These are phyloP conservation scores for Alternaria postmessia DNA, from an alignment of 2,329 filamentous ascomycete species.

Conservation along the genomic window DNA sequence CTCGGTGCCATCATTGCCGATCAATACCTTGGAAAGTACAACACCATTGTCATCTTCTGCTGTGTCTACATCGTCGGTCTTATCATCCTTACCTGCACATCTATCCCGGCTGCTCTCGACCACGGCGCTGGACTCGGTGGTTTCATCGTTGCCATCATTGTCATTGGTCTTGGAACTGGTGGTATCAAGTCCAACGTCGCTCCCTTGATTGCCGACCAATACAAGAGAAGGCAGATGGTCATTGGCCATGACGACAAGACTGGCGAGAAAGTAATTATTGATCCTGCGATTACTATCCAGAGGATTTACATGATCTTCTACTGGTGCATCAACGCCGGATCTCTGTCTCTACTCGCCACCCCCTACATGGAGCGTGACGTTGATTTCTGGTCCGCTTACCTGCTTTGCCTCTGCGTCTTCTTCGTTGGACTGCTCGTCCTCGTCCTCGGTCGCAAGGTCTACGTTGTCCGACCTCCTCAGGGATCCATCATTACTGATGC, in stretches of 20 bases:
- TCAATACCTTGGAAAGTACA: slow-evolving; percentile 74
- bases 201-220: slow-evolving; percentile 60
- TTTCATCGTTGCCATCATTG: slow-evolving; percentile 67
- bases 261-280: slow-evolving; percentile 57
- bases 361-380: slow-evolving; percentile 74
- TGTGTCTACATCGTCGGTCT: slow-evolving; percentile 72
- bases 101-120: slow-evolving; percentile 70
- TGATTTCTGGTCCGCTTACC: slow-evolving; percentile 74
- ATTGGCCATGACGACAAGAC: slow-evolving; percentile 53
- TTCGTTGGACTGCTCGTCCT: slow-evolving; percentile 66
- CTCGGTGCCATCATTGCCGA: slow-evolving; percentile 66
- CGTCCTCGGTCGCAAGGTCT: slow-evolving; percentile 48
- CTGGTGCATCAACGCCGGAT: slow-evolving; percentile 75
- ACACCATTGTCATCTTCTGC: slow-evolving; percentile 73
- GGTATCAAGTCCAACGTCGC: slow-evolving; percentile 84
- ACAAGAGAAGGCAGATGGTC: slow-evolving; percentile 53
- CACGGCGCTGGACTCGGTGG: slow-evolving; percentile 68
- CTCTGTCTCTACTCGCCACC: slow-evolving; percentile 72
- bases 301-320: slow-evolving; percentile 71
- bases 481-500: slow-evolving; percentile 50
- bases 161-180: slow-evolving; percentile 77
- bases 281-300: slow-evolving; percentile 58
- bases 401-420: slow-evolving; percentile 72
- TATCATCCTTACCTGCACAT: slow-evolving; percentile 70
- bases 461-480: slow-evolving; percentile 51